Percentiles rank a stretch among this genome's conserved stretches.
phyloP scores from a whole-genome alignment of 495 filamentous ascomycete genomes.

The Xylaria scruposa region DNA sequence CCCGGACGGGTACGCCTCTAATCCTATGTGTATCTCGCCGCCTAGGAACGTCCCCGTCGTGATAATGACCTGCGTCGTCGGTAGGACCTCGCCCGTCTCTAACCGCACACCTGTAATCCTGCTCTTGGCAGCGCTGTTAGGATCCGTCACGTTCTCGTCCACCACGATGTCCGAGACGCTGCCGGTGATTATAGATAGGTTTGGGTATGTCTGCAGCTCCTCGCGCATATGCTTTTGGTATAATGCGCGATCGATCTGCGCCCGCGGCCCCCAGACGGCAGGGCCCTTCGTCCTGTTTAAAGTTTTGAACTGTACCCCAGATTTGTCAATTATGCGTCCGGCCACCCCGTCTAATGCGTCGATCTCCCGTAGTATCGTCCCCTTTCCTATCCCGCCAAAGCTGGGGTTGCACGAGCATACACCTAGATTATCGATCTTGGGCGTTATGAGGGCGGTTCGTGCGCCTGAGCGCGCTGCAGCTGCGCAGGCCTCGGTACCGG shows the following conservation, averaged over 20 bases:
- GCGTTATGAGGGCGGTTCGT: conserved; percentile 87
- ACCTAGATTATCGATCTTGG: conserved; percentile 84
- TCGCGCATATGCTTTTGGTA: conserved; percentile 93
- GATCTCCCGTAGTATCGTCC: conserved; percentile 93
- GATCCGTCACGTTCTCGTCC: conserved; percentile 55
- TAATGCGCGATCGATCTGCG: conserved; percentile 91
- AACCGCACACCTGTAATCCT: conserved; percentile 86
- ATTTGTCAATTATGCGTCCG: conserved; percentile 89
- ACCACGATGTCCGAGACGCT: conserved; percentile 92
- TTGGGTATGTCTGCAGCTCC: conserved; percentile 77
- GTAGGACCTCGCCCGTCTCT: conserved; percentile 86
- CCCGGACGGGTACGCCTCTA: conserved; percentile 83
- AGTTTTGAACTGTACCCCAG: conserved; percentile 88
- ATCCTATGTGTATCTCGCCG: conserved; percentile 94
- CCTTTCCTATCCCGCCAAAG: conserved; percentile 98
- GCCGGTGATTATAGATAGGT: conserved; percentile 79
- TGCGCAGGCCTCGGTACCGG: conserved; percentile 92
- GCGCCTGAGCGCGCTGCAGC: conserved; percentile 90
- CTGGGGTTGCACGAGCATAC: conserved; percentile 98
- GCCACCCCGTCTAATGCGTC: conserved; percentile 94
- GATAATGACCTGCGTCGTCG: conserved; percentile 83
- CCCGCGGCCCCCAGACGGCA: conserved; percentile 95
- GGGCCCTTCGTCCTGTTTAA: conserved; percentile 90
- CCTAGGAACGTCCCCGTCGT: conserved; percentile 96
- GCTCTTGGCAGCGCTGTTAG: conserved; percentile 59